Conservation (phyloP, 352 stramenopile genomes). For the Phytopythium kandeliae region DNA sequence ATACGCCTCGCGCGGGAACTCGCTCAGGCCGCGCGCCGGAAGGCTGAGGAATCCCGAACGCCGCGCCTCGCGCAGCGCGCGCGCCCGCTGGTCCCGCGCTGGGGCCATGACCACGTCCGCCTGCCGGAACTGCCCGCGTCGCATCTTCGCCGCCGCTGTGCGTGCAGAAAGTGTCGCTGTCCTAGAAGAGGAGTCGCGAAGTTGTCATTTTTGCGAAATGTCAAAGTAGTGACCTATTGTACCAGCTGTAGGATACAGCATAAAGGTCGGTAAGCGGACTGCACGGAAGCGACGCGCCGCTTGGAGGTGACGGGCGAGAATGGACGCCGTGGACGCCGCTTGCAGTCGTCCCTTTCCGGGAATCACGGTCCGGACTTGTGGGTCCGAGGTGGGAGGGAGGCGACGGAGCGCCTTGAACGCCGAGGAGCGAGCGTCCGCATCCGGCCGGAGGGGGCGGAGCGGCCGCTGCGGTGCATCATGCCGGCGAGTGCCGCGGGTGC, state of each 20-base stretch:
- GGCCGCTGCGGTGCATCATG: conserved; percentile 5
- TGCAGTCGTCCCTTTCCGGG: too few species aligned
- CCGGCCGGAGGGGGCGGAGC: conserved; percentile 9
- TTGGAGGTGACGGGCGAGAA: too few species aligned
- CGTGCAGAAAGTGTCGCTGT: too few species aligned
- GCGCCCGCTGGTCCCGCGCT: conserved; percentile 39
- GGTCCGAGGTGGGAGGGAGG: background rate
- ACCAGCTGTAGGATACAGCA: too few species aligned
- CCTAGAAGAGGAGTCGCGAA: too few species aligned
- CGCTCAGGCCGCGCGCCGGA: conserved; percentile 41
- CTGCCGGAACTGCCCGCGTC: conserved; percentile 20
- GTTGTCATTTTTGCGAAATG: too few species aligned
- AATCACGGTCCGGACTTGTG: background rate
- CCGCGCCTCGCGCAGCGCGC: conserved; percentile 60
- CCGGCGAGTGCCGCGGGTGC: background rate
- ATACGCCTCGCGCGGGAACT: conserved; percentile 66
- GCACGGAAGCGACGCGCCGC: too few species aligned
- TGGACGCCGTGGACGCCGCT: too few species aligned
- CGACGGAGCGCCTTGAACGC: background rate
- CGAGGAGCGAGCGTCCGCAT: background rate
- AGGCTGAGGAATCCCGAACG: conserved; percentile 57
- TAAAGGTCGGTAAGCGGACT: too few species aligned
- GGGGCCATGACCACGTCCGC: conserved; percentile 56
- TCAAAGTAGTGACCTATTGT: too few species aligned
- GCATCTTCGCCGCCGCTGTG: background rate